These are phyloP conservation scores for Ophiostoma ulmi DNA, from an alignment of 2,329 filamentous ascomycete species.

Conservation along the genomic window DNA sequence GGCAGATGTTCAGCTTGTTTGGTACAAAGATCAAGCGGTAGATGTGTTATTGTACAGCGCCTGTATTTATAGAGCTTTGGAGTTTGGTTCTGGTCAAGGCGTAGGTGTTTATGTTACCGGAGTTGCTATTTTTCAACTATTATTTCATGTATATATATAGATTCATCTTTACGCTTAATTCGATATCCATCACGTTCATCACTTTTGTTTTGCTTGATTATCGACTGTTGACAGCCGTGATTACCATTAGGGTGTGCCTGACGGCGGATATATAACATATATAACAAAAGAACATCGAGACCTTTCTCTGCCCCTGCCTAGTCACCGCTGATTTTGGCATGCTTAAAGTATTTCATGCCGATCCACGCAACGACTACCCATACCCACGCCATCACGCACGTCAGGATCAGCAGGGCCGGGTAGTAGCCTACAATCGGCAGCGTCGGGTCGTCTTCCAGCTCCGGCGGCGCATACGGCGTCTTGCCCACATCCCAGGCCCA, in stretches of 20 bases:
- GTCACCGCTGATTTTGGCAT: slow-evolving; percentile 78
- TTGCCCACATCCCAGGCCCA: slow-evolving; percentile 99
- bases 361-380: slow-evolving; percentile 98
- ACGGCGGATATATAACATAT: slow-evolving; percentile 7
- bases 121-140: too few relatives aligned
- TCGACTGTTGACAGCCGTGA: not conserved
- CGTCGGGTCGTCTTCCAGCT: slow-evolving; percentile 90
- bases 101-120: not conserved
- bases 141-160: not conserved
- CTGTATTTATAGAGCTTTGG: not conserved
- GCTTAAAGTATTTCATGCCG: slow-evolving; percentile 98
- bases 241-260: slow-evolving; percentile 13
- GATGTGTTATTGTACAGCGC: not conserved
- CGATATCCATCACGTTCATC: too few relatives aligned
- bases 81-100: not conserved
- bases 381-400: slow-evolving; percentile 95
- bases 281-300: not conserved
- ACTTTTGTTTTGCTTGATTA: not conserved
- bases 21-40: slow-evolving; percentile 51
- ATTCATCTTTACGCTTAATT: too few relatives aligned
- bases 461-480: slow-evolving; percentile 89
- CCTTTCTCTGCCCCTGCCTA: slow-evolving; percentile 32
- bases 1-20: slow-evolving; percentile 60
- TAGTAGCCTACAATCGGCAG: slow-evolving; percentile 96
- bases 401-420: slow-evolving; percentile 86